Base-by-base conservation (phyloP, 371 early-diverging fungal genomes). In the Batrachochytrium dendrobatidis region DNA sequence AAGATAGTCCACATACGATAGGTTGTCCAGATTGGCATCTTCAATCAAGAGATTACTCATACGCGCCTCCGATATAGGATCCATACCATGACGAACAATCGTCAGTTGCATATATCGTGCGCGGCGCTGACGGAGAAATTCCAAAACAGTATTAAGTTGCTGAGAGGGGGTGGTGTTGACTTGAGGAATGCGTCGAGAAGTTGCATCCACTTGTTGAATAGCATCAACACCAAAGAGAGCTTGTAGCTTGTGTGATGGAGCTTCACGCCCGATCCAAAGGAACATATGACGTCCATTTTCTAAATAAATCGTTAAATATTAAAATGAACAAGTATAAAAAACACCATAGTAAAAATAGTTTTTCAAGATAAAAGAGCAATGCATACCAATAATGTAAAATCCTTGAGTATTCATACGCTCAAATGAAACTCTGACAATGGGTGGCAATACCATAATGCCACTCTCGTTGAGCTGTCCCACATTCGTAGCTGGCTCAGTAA, bases 1-100 rank as follows among this genome's bases (percentile, higher is more conserved):
- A 25, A 97, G 73, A 64, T 86, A 95, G 66, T 96, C 98, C 8
- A 95, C 91, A 72, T 97, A 96, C 33, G 82, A 85, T 87, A 89
- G 80, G 51, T 83, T 84, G 44, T 86, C 89, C 55, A 81, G 83
- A 51, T 86, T 86, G 67, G 87, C 87, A 66, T 91, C 94, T 66
- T 94, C 92, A 15, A 83, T 72, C 56, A 93, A 60, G 33, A 76
- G 67, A 24, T 76, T 76, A 33, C 71, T 68, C 56, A 90, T 83
- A 56, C 84, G 83, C 0, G 77, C 63, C 61, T 90, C 92, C 15
- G 72, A 48, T 44, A 77, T 65, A 54, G 70, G 74, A 51, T 84
- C 85, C 60, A 84, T 54, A 32, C 72, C 70, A 63, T 85, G 85
- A 12, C 84, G 72, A 18, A 81, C 69, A 34, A 84, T 60, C 59